phyloP scores from a whole-genome alignment of 2,329 filamentous ascomycete species.

The Penicillium griseofulvum region DNA sequence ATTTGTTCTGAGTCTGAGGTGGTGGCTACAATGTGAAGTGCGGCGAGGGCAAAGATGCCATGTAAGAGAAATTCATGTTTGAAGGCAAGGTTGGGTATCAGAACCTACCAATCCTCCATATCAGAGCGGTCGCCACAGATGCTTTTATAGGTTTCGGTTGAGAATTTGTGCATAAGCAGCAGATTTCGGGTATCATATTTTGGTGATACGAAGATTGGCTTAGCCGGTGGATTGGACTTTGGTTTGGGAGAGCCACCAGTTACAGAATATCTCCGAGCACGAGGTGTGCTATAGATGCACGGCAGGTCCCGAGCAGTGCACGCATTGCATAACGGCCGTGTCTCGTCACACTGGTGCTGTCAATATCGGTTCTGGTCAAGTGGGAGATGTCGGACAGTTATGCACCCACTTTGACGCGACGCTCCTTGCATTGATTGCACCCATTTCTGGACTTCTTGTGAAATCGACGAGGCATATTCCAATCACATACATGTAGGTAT shows the following conservation, averaged over 20 bases:
- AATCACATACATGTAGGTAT: no score
- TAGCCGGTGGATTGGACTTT: neutral
- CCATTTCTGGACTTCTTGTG: neutral
- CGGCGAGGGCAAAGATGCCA: neutral
- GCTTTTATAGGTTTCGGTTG: constrained; percentile 5
- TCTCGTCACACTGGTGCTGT: constrained; percentile 5
- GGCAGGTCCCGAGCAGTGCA: constrained; percentile 1
- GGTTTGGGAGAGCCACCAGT: neutral
- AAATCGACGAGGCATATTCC: neutral
- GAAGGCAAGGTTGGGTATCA: neutral
- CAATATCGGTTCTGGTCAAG: neutral
- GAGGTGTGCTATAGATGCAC: neutral
- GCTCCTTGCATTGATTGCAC: neutral
- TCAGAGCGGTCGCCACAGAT: constrained; percentile 2
- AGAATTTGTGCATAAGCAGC: constrained; percentile 5
- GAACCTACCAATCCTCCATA: neutral
- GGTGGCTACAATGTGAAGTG: neutral
- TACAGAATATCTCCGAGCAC: neutral
- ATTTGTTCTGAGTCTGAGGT: neutral
- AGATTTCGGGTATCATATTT: neutral
- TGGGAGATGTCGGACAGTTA: neutral
- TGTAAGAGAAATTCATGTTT: neutral
- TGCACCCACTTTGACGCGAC: neutral
- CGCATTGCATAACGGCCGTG: neutral
- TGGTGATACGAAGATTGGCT: neutral